Conservation (phyloP, 2,329 filamentous ascomycete genomes). For the Paracoccidioides lutzii region DNA sequence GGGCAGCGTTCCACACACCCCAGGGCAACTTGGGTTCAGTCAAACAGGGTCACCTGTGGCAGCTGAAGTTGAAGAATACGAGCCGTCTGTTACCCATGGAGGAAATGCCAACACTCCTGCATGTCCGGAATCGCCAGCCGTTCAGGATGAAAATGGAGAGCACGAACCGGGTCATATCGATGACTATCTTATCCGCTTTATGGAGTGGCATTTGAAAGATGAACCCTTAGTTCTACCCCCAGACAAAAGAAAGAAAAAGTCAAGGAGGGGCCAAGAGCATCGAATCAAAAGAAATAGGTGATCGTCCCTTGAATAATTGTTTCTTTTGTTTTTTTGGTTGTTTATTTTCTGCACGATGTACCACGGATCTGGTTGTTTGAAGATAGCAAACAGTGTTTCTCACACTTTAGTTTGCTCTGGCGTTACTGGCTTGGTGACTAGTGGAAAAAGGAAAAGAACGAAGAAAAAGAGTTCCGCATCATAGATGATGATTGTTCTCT, state of each 20-base stretch:
- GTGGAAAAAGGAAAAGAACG: neutral
- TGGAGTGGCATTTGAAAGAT: conserved; percentile 46
- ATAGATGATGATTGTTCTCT: neutral
- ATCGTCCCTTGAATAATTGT: conserved; percentile 1
- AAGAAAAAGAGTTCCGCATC: neutral
- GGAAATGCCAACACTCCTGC: conserved; percentile 9
- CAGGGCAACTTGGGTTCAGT: conserved; percentile 17
- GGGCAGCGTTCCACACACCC: conserved; percentile 32
- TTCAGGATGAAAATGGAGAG: conserved; percentile 23
- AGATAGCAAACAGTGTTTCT: conserved; percentile 1
- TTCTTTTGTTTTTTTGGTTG: neutral
- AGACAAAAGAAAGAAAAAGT: conserved; percentile 37
- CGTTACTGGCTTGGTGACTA: neutral
- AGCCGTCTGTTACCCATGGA: conserved; percentile 2
- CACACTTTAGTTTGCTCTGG: neutral
- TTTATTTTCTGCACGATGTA: neutral
- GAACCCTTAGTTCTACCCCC: conserved; percentile 36
- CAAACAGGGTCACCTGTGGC: conserved; percentile 23
- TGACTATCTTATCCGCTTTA: conserved; percentile 59
- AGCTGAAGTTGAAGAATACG: conserved; percentile 23
- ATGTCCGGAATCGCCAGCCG: conserved; percentile 14
- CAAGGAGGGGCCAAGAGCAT: conserved; percentile 36
- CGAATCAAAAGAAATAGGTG: conserved; percentile 23
- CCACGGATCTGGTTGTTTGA: neutral
- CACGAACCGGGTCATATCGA: conserved; percentile 51